Percentiles rank a stretch among this genome's conserved stretches.
Conservation (phyloP, 2,329 filamentous ascomycete genomes). For the Neocatenulostroma microsporum region DNA sequence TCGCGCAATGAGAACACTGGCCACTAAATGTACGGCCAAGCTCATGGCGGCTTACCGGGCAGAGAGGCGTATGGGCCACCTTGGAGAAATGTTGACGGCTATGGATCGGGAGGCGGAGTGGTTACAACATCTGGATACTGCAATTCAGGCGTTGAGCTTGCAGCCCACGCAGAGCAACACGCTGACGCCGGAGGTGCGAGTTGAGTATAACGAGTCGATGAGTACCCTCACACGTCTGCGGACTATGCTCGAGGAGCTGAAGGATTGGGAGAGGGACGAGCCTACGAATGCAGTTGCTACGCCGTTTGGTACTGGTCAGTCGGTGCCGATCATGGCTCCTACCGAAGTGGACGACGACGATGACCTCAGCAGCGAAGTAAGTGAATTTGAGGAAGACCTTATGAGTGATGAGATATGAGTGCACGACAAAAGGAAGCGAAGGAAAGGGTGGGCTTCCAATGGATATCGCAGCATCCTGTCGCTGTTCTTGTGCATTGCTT, state of each 20-base stretch:
- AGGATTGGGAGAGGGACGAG: slow-evolving; percentile 8
- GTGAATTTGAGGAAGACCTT: no score
- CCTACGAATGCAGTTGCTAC: no score
- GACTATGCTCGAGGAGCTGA: slow-evolving; percentile 5
- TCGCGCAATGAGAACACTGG: slow-evolving; percentile 1
- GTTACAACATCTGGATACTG: slow-evolving; percentile 1
- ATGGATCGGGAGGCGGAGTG: not conserved
- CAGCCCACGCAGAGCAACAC: not conserved
- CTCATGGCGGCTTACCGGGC: slow-evolving; percentile 2
- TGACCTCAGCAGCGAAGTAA: no score
- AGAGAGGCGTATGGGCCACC: not conserved
- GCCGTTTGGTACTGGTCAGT: no score
- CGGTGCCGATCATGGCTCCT: no score
- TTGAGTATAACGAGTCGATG: slow-evolving; percentile 9
- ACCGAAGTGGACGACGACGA: no score
- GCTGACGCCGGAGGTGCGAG: not conserved
- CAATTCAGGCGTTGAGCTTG: not conserved
- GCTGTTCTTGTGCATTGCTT: no score
- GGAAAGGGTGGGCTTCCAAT: no score
- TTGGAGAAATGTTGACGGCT: slow-evolving; percentile 1
- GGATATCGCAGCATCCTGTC: no score
- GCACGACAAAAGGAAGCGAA: no score
- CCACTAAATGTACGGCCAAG: not conserved
- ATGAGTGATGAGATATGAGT: no score
- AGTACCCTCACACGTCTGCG: not conserved